Percentiles rank a stretch among this genome's conserved stretches.
Conservation (phyloP, 257 asterid genomes). For the Solanum pimpinellifolium region DNA sequence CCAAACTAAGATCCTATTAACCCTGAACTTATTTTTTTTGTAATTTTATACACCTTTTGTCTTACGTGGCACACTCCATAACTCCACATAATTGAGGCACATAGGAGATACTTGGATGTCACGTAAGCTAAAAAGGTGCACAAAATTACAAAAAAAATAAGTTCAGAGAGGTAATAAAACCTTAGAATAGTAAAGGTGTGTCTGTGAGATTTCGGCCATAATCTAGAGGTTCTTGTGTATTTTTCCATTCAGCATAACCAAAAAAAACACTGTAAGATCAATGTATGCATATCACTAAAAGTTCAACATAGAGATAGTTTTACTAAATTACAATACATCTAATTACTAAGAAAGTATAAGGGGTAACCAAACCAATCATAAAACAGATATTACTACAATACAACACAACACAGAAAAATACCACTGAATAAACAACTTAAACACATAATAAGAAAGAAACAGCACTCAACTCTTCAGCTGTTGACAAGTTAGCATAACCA, state of each 20-base stretch:
- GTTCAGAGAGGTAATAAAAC: rapidly evolving
- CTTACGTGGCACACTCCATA: too few relatives aligned
- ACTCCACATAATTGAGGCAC: too few relatives aligned
- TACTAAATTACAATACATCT: neutral
- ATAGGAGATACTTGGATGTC: too few relatives aligned
- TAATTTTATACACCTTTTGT: too few relatives aligned
- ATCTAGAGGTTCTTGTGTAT: too few relatives aligned
- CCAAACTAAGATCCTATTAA: too few relatives aligned
- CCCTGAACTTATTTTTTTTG: too few relatives aligned
- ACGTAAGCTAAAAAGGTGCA: too few relatives aligned
- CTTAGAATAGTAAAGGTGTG: too few relatives aligned
- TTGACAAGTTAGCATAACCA: neutral
- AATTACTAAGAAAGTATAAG: neutral
- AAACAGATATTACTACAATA: neutral
- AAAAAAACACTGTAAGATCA: neutral
- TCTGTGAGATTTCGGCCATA: too few relatives aligned
- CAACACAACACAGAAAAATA: neutral
- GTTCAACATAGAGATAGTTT: neutral
- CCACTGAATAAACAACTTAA: neutral
- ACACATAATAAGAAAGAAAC: neutral
- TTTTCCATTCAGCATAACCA: too few relatives aligned
- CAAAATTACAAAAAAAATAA: too few relatives aligned
- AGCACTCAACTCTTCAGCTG: neutral
- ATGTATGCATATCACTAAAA: neutral
- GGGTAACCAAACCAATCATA: neutral